Evolutionary conservation across 257 asterid genomes (phyloP), one percentile per base, ranked within the genome.

Genomic region (Ballota nigra): DNA sequence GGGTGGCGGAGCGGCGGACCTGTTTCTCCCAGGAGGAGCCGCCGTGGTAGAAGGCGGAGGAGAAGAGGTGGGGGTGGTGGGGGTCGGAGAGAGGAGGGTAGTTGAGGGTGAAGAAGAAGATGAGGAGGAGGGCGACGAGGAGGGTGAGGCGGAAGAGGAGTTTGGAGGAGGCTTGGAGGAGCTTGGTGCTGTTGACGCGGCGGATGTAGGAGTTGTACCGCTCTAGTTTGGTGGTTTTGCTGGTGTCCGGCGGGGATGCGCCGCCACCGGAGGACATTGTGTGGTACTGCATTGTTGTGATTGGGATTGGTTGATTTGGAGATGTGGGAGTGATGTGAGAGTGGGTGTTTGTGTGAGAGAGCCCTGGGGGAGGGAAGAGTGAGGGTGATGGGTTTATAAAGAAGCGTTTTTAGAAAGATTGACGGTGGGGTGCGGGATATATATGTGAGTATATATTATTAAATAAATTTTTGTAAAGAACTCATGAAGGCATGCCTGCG

Each of bases 71-170:
- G 43, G 82, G 72, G 68, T 45, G 80, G 81, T 75, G 80, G 56
- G 23, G 38, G 41, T 63, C 36, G 76, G 49, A 76, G 23, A 84
- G 79, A 0, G 92, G 92, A 0, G 96, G 96, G 72, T 83, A 76
- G 67, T 89, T 91, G 70, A 93, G 68, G 4, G 96, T 88, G 79
- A 93, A 93, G 77, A 91, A 91, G 76, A 93, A 81, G 77, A 93
- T 89, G 7, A 93, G 78, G 73, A 93, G 6, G 4, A 93, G 69
- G 29, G 98, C 96, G 51, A 85, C 89, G 47, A 93, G 81, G 66
- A 93, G 91, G 45, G 98, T 90, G 34, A 81, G 84, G n/a, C 98
- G 88, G 84, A 93, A 91, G 58, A 93, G 89, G 74, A 93, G 89
- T 60, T 91, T 93, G 1, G 97, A 93, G 5, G 96, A 92, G 2